Conservation (phyloP, 306 rosid species). For the Begonia loranthoides region DNA sequence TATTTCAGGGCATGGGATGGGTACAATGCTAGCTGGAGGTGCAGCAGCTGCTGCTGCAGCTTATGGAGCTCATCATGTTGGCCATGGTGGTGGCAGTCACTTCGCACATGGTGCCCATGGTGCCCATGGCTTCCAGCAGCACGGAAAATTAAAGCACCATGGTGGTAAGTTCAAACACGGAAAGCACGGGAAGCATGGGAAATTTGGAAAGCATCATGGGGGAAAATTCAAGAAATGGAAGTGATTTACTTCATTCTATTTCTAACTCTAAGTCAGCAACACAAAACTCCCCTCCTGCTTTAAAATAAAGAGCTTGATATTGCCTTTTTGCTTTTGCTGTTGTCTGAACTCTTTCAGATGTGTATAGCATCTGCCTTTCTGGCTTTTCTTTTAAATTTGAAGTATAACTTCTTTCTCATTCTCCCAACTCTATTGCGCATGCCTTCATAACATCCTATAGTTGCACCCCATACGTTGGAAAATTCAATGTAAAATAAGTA, state of each 20-base stretch:
- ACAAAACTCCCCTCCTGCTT: too few relatives aligned
- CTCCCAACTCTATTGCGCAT: too few relatives aligned
- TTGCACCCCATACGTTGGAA: too few relatives aligned
- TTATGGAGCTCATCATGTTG: slow-evolving; percentile 37
- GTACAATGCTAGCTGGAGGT: slow-evolving; percentile 59
- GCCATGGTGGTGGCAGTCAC: slow-evolving; percentile 8
- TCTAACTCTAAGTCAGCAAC: too few relatives aligned
- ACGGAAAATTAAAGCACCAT: slow-evolving; percentile 19
- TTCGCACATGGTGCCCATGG: slow-evolving; percentile 15
- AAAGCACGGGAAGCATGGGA: slow-evolving; percentile 15
- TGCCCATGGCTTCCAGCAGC: slow-evolving; percentile 17
- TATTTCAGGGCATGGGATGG: slow-evolving; percentile 41
- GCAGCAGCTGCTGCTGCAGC: slow-evolving; percentile 84
- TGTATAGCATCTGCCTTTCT: too few relatives aligned
- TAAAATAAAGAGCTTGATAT: too few relatives aligned
- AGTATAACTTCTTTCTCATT: too few relatives aligned
- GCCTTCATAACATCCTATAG: too few relatives aligned
- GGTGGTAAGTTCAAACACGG: slow-evolving; percentile 20
- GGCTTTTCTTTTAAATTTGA: too few relatives aligned
- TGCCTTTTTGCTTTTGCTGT: too few relatives aligned
- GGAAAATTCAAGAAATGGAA: slow-evolving; percentile 43
- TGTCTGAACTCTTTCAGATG: too few relatives aligned
- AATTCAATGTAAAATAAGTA: too few relatives aligned
- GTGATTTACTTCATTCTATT: slow-evolving; percentile 7
- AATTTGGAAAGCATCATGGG: slow-evolving; percentile 21